Conservation (phyloP, 257 asterid species). For the Nicotiana attenuata region DNA sequence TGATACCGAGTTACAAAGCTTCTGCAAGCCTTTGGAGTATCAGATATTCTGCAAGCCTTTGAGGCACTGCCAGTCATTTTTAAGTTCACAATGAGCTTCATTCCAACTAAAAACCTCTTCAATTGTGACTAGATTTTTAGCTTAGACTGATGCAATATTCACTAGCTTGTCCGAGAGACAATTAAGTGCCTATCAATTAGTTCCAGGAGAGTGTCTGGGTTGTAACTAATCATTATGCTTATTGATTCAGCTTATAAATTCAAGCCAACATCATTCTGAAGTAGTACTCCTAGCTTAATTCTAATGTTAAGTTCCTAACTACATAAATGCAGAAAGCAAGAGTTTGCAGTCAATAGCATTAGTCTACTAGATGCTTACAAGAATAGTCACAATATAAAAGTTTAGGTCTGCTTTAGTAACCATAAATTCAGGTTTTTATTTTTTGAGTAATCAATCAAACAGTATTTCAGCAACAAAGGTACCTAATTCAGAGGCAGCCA, state of each 20-base stretch:
- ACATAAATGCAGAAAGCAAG: background rate
- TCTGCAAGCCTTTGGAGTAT: background rate
- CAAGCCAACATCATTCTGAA: background rate
- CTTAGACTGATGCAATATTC: background rate
- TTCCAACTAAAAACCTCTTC: background rate
- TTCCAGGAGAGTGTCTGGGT: background rate
- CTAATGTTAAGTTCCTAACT: background rate
- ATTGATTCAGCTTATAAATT: background rate
- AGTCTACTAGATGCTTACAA: background rate
- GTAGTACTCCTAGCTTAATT: background rate
- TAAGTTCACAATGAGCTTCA: background rate
- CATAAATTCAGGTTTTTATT: background rate
- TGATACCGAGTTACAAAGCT: background rate
- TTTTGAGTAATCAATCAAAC: background rate
- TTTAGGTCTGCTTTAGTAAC: background rate
- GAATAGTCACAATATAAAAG: background rate
- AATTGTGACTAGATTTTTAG: background rate
- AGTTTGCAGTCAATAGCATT: background rate
- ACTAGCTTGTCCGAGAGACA: background rate
- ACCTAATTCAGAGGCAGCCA: slow-evolving; percentile 17
- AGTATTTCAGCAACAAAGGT: background rate
- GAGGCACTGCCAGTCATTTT: background rate
- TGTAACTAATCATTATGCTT: background rate
- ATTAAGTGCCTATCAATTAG: background rate
- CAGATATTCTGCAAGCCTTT: background rate